phyloP scores from a whole-genome alignment of 2,329 filamentous ascomycete genomes.

The Botryotinia narcissicola region DNA sequence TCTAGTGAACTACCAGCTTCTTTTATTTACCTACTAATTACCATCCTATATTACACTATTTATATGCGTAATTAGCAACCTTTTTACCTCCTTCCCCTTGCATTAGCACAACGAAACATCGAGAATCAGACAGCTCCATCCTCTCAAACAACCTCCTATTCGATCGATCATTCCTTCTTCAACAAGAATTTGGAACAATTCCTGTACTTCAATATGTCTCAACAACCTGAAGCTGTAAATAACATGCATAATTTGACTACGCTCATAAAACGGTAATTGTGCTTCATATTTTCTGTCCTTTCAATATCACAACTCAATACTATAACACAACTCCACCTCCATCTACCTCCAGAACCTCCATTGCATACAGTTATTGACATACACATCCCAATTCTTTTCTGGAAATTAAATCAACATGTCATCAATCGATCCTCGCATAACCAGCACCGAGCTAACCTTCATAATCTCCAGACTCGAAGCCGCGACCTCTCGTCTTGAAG shows the following conservation, averaged over 20 bases:
- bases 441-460: conserved; percentile 33
- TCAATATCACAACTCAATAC: neutral
- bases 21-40: neutral
- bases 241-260: conserved; percentile 97
- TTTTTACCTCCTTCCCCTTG: conserved; percentile 3
- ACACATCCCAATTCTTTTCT: neutral
- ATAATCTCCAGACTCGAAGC: conserved; percentile 77
- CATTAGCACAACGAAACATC: conserved; percentile 5
- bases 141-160: neutral
- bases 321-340: neutral
- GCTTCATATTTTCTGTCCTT: conserved; percentile 21
- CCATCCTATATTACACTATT: neutral
- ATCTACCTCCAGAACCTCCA: neutral
- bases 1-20: neutral
- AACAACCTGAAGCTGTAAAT: conserved; percentile 51
- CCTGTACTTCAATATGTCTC: conserved; percentile 48
- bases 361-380: neutral
- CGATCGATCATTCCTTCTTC: conserved; percentile 1
- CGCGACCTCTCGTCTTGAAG: conserved; percentile 91
- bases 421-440: conserved; percentile 32
- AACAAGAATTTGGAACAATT: conserved; percentile 8
- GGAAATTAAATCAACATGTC: conserved; percentile 27
- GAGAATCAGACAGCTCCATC: neutral
- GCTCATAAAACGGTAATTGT: conserved; percentile 88
- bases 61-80: neutral